Percentiles rank a stretch among this genome's conserved stretches.
These are phyloP conservation scores for Trichophyton equinum DNA, from an alignment of 2,329 filamentous ascomycete species.

Conservation along the genomic window DNA sequence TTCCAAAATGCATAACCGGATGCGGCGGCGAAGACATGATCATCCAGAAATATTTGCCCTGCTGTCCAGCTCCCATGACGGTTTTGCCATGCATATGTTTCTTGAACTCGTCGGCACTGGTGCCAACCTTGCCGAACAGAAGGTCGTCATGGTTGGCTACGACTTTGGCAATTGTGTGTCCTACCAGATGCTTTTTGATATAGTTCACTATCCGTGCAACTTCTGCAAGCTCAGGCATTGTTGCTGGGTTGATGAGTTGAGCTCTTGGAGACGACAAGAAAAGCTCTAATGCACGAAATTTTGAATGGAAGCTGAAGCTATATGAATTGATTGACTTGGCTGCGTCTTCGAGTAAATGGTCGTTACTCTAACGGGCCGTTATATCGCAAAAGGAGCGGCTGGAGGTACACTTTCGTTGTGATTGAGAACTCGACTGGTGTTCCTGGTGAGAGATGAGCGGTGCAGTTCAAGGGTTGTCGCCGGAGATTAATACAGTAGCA, in stretches of 20 bases:
- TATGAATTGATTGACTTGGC: background rate
- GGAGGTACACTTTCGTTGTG: background rate
- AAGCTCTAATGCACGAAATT: background rate
- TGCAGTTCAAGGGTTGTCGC: background rate
- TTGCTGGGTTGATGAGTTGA: conserved; percentile 15
- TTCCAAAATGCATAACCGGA: conserved; percentile 75
- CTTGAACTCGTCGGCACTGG: conserved; percentile 60
- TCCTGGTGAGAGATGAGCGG: background rate
- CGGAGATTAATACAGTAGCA: background rate
- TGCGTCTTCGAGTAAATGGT: background rate
- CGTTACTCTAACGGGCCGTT: background rate
- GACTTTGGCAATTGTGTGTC: conserved; percentile 61
- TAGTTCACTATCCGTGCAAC: conserved; percentile 80
- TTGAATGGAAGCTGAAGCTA: background rate
- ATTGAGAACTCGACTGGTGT: background rate
- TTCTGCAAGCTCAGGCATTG: conserved; percentile 41
- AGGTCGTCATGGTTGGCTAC: conserved; percentile 65
- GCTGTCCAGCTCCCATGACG: conserved; percentile 58
- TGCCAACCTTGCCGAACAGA: conserved; percentile 84
- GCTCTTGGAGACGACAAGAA: background rate
- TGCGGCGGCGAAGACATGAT: conserved; percentile 68
- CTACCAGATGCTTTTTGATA: conserved; percentile 69
- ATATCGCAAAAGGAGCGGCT: background rate
- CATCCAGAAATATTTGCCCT: conserved; percentile 96
- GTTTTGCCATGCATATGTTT: conserved; percentile 63